Base-by-base conservation (phyloP, 139 green algal species). In the Coelastrella sp. region DNA sequence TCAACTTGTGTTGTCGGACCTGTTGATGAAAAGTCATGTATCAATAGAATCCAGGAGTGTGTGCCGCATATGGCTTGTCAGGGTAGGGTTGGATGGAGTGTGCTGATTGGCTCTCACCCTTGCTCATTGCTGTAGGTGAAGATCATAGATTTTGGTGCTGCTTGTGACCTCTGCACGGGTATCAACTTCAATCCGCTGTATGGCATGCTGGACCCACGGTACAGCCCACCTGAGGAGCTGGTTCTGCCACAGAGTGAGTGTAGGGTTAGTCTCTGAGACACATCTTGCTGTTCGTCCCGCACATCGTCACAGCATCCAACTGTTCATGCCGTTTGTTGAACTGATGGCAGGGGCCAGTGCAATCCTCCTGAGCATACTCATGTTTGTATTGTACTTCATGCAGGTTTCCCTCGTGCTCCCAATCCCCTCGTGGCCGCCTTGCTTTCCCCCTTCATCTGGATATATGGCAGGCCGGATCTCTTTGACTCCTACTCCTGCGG, bases 101-200 rank as follows among this genome's bases (percentile, higher is more conserved):
- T n/a, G n/a, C n/a, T n/a, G n/a, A n/a, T n/a, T n/a, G n/a, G n/a
- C n/a, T n/a, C n/a, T n/a, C n/a, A n/a, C n/a, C n/a, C n/a, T n/a
- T n/a, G n/a, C n/a, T n/a, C n/a, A n/a, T n/a, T n/a, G n/a, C n/a
- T n/a, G 88, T 50, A 82, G 75, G 79, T 98, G 77, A 98, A 98
- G 88, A 89, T 98, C 82, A 98, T 98, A 17, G 96, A 98, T 81
- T 98, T 98, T 91, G 96, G 96, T 5, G 96, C 96, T 5, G 94
- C 96, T 0, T 95, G 94, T 72, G 96, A 98, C 85, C 88, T 98
- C 82, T 94, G 90, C 86, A 98, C 95, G 2, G 96, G 96, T 63
- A 95, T 98, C 86, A 98, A 98, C 87, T 98, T 98, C 91, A 98
- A 97, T 88, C 96, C 96, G 4, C 69, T 89, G 62, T 88, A 82